Percentiles rank a stretch among this genome's conserved stretches.
These are phyloP conservation scores for Cercospora zeina DNA, from an alignment of 2,329 filamentous ascomycete species.

Conservation along the genomic window DNA sequence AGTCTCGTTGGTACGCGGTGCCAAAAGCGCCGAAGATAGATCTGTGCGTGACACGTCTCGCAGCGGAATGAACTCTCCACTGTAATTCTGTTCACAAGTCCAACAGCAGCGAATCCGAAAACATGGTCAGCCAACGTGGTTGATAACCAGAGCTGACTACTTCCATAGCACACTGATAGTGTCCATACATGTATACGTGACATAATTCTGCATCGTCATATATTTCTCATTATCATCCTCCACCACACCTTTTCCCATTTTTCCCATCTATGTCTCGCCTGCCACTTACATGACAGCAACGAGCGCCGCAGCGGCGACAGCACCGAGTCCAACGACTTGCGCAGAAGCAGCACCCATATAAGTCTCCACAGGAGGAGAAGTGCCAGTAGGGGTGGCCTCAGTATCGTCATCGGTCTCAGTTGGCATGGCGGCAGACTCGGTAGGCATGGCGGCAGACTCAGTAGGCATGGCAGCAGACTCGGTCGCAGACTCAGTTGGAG, in stretches of 20 bases:
- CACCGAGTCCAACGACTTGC: background rate
- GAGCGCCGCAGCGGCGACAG: background rate
- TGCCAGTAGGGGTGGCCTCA: background rate
- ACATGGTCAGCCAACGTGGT: too few species aligned
- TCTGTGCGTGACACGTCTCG: too few species aligned
- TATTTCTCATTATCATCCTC: background rate
- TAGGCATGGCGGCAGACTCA: background rate
- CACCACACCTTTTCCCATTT: background rate
- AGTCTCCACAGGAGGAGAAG: background rate
- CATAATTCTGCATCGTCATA: background rate
- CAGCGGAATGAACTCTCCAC: too few species aligned
- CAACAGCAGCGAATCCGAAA: too few species aligned
- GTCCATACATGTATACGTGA: too few species aligned
- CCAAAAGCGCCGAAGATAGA: too few species aligned
- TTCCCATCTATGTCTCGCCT: background rate
- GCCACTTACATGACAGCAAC: background rate
- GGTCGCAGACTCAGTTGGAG: background rate
- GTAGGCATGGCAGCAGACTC: background rate
- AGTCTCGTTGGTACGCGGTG: too few species aligned
- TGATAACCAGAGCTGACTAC: too few species aligned
- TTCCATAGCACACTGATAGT: too few species aligned
- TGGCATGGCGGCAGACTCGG: background rate
- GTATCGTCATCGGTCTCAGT: background rate
- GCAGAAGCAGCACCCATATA: background rate
- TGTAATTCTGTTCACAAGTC: too few species aligned